Percentiles rank a stretch among this genome's conserved stretches.
phyloP scores from a whole-genome alignment of 129 eudicot species.

The Solidago caesia region DNA sequence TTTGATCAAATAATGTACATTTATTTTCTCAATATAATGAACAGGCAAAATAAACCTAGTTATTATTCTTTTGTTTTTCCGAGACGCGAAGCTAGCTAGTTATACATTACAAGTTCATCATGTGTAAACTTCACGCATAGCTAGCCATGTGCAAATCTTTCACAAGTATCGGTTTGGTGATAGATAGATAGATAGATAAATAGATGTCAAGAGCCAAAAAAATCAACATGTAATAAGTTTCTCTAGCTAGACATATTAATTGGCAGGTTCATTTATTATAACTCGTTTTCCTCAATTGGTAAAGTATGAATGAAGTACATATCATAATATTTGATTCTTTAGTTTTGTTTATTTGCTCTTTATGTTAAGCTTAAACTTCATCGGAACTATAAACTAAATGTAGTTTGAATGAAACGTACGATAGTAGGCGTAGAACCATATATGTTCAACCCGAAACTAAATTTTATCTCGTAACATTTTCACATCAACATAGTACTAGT shows the following conservation, averaged over 20 bases:
- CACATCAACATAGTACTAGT: too few relatives aligned
- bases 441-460: too few relatives aligned
- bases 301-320: neutral
- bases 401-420: too few relatives aligned
- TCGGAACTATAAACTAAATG: too few relatives aligned
- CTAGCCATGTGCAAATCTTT: neutral
- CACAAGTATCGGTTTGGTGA: constrained; percentile 1
- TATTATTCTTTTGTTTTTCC: neutral
- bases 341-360: too few relatives aligned
- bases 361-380: neutral
- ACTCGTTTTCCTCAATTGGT: neutral
- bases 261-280: neutral
- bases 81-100: neutral
- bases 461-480: too few relatives aligned
- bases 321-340: neutral
- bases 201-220: neutral
- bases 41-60: too few relatives aligned
- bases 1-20: too few relatives aligned
- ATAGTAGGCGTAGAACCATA: too few relatives aligned
- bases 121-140: neutral
- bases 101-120: neutral
- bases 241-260: neutral
- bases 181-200: constrained; percentile 2
- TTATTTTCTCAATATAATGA: too few relatives aligned
- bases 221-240: neutral